These are phyloP conservation scores for Lantana camara DNA, from an alignment of 257 asterid species.

Conservation along the genomic window DNA sequence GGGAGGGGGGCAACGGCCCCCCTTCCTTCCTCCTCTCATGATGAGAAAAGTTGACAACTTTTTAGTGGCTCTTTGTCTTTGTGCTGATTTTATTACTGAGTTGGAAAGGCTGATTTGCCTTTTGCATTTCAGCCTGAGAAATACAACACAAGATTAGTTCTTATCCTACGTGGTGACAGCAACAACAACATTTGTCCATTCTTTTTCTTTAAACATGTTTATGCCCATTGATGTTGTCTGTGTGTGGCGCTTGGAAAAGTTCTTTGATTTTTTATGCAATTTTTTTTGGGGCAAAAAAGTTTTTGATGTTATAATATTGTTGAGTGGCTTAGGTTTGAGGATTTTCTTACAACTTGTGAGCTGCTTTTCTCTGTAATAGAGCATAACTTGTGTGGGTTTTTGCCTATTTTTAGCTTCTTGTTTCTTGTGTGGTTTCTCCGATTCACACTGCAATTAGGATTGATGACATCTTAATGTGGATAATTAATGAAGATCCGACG, in stretches of 20 bases:
- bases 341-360: conserved; percentile 13
- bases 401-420: conserved; percentile 17
- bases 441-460: conserved; percentile 27
- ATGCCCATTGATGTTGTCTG: not conserved
- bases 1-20: no score
- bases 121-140: conserved; percentile 20
- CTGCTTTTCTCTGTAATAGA: not conserved
- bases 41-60: conserved; percentile 35
- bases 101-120: conserved; percentile 41
- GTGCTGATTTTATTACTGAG: conserved; percentile 39
- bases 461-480: conserved; percentile 28
- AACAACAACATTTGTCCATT: conserved; percentile 30
- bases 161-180: conserved; percentile 48
- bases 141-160: conserved; percentile 29
- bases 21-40: conserved; percentile 12
- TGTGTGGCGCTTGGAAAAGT: conserved; percentile 40
- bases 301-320: conserved; percentile 8
- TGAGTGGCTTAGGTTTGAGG: conserved; percentile 29
- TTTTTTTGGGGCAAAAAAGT: not conserved
- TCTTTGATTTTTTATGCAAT: not conserved
- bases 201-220: not conserved
- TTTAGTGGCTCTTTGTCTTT: conserved; percentile 28
- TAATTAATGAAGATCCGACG: no score
- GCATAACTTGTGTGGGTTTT: not conserved
- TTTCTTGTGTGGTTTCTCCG: conserved; percentile 25